These are phyloP conservation scores for Mortierella alpina DNA, from an alignment of 192 early-diverging fungal species.

Conservation along the genomic window DNA sequence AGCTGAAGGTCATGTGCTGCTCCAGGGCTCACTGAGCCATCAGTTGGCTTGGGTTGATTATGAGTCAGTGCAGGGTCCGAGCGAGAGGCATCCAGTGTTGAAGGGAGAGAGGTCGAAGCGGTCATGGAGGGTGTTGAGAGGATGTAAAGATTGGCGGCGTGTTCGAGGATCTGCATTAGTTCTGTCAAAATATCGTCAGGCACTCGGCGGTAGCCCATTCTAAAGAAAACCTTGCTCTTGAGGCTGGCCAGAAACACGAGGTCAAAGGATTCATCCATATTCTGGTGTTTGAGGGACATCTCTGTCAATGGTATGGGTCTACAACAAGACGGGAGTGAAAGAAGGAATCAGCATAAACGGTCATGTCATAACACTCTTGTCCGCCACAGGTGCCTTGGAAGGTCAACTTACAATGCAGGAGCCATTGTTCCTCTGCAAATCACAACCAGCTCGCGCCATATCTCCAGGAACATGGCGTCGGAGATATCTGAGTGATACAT, in stretches of 20 bases:
- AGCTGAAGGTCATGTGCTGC: conserved; percentile 3
- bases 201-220: conserved; percentile 74
- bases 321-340: background rate
- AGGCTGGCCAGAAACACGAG: conserved; percentile 72
- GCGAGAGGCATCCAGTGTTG: too few species aligned
- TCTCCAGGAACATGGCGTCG: conserved; percentile 36
- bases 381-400: background rate
- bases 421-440: conserved; percentile 48
- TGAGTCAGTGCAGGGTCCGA: too few species aligned
- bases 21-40: background rate
- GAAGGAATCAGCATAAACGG: background rate
- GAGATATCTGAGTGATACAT: conserved; percentile 27
- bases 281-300: conserved; percentile 69
- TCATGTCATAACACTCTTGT: background rate
- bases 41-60: too few species aligned
- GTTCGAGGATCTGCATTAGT: conserved; percentile 66
- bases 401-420: conserved; percentile 33
- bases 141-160: conserved; percentile 55
- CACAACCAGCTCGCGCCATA: conserved; percentile 45
- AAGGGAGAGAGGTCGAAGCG: background rate
- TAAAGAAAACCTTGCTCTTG: conserved; percentile 72
- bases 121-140: conserved; percentile 57
- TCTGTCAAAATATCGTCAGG: conserved; percentile 65
- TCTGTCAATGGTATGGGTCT: conserved; percentile 38
- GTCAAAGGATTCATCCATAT: conserved; percentile 80